Conservation (phyloP, 129 eudicot genomes). For the Sambucus nigra region DNA sequence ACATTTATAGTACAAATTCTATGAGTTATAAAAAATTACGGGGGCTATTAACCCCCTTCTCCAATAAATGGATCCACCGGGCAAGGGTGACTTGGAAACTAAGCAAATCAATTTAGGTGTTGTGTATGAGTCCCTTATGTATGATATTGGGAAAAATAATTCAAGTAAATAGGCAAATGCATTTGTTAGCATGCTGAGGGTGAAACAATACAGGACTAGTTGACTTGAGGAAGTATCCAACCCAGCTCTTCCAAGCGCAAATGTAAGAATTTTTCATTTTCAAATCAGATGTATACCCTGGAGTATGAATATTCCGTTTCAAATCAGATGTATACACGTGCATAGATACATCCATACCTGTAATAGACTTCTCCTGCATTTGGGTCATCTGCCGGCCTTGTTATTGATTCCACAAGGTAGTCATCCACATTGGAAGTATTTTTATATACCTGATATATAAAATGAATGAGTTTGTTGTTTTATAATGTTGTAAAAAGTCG, state of each 20-base stretch:
- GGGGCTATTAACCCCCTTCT: no score
- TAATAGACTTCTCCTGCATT: constrained; percentile 97
- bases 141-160: no score
- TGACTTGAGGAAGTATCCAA: no score
- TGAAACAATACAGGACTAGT: no score
- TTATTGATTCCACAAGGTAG: constrained; percentile 83
- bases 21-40: no score
- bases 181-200: no score
- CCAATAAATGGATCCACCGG: no score
- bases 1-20: no score
- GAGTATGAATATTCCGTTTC: not conserved
- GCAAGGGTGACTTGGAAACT: no score
- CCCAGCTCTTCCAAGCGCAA: not conserved
- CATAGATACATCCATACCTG: constrained; percentile 34
- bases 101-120: no score
- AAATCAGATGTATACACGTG: not conserved
- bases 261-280: not conserved
- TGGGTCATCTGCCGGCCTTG: constrained; percentile 80
- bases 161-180: no score
- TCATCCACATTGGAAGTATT: constrained; percentile 84
- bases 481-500: not conserved
- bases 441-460: constrained; percentile 59
- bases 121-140: no score
- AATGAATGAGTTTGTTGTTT: not conserved
- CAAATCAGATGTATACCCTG: not conserved